Base-by-base conservation (phyloP, 2,329 filamentous ascomycete genomes). In the Talaromyces sp. region DNA sequence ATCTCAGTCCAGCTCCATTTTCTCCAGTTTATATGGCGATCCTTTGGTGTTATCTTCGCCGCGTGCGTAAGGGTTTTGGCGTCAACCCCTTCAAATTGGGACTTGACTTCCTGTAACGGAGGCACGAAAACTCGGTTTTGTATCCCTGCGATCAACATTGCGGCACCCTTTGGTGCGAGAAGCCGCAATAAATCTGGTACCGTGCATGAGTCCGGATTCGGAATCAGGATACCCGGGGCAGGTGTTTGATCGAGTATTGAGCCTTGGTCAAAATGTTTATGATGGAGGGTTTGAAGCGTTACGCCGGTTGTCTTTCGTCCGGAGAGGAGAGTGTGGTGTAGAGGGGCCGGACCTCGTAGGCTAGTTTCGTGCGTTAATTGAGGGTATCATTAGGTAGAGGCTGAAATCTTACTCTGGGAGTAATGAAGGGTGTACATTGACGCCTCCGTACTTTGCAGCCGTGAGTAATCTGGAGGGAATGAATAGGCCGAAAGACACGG, bases 371-470 rank as follows among this genome's bases (percentile, higher is more conserved):
- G 7, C n/a, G 7, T 45, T 27, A 37, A 19, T 15, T 31, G 13
- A 50, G 27, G 7, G 27, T 31, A 31, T 5, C 27, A 31, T 31
- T 31, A 31, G 27, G 4, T 6, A 31, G 1, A 31, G 27, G 5
- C 27, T 31, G 27, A 8, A 31, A 31, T 31, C 35, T 70, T 82
- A 91, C 88, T 95, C 90, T 3, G 93, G 94, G 15, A 99, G 85
- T 33, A 97, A 79, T 0, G 94, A 98, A 1, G 95, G 95, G 73
- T 99, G 95, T 2, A 99, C 85, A 77, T 99, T 99, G 3, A 99
- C 80, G 0, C 95, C 95, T 50, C 93, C 93, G 78, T 96, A 97
- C 70, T 85, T 86, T 27, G 90, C 86, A 1, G 80, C 80, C 25
- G 81, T 80, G 25, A 99, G 82, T 17, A 98, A 87, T 4, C 92